Evolutionary conservation across 2,329 filamentous ascomycete species (phyloP), one percentile per base, ranked within the genome.

Genomic region (Cladophialophora bantiana): DNA sequence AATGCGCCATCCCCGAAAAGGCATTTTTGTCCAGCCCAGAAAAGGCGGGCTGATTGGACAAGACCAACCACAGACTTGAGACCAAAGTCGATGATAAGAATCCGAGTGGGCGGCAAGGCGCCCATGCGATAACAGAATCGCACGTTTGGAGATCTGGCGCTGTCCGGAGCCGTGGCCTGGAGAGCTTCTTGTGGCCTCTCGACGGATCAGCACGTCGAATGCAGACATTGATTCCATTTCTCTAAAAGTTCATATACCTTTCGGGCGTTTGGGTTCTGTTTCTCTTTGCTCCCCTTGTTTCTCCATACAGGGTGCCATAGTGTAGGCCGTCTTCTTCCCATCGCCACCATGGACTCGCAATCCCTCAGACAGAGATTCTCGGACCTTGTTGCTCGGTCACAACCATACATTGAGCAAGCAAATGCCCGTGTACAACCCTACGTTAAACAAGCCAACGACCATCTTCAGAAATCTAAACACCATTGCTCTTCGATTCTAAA

Each of bases 11-110:
- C 7, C 68, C 66, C 50, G 36, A 68, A 64, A 7, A 42, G 68
- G 68, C 48, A 64, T 59, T 45, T 40, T 50, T 64, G 26, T 70
- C 68, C 68, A 64, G 59, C 10, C 31, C 48, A 48, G 50, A 10
- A 15, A 10, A 10, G 36, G 34, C 45, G n/a, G 42, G n/a, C 15
- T 55, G 36, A 68, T 70, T 70, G 66, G 66, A 52, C 48, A 4
- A 38, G n/a, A 48, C 53, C 32, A 18, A 68, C 59, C 40, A 40
- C 45, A 50, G 45, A 18, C 50, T 62, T 60, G 31, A 42, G 57
- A 62, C 64, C 63, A 59, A 50, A 61, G 57, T 58, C 38, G n/a
- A 62, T 64, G 68, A 70, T 70, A 70, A 70, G 60, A 53, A 58
- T 64, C 56, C 52, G 53, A 58, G n/a, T 34, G 61, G 61, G 31